Evolutionary conservation across 306 rosid genomes (phyloP).

Genomic region (Casuarina equisetifolia): DNA sequence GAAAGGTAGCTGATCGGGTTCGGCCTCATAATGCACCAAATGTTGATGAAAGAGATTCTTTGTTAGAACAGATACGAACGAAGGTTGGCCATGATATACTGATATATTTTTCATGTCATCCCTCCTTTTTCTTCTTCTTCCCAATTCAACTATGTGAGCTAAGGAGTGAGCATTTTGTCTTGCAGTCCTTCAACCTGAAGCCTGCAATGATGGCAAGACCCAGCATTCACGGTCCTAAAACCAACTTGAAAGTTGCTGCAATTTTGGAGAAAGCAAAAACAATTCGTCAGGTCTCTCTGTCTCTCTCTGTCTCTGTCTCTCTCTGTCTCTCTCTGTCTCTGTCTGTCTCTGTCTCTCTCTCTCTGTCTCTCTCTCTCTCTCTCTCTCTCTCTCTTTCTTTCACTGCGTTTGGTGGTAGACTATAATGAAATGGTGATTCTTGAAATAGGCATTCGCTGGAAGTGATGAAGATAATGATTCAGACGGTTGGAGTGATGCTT

Average conservation of each 20-base stretch:
- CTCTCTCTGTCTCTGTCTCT: constrained; percentile 25
- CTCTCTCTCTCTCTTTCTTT: neutral
- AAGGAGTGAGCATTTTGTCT: constrained; percentile 14
- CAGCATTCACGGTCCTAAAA: constrained; percentile 68
- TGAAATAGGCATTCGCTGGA: constrained; percentile 74
- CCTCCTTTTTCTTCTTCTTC: neutral
- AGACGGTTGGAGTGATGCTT: constrained; percentile 83
- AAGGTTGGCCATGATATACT: constrained; percentile 56
- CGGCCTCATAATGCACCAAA: constrained; percentile 63
- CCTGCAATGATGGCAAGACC: constrained; percentile 67
- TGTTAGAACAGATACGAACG: constrained; percentile 79
- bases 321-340: neutral
- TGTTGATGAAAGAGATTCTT: constrained; percentile 77
- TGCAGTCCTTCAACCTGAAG: constrained; percentile 92
- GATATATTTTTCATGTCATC: neutral
- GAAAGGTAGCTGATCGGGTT: constrained; percentile 75
- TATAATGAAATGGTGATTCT: constrained; percentile 25
- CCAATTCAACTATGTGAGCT: constrained; percentile 12
- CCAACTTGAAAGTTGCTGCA: constrained; percentile 88
- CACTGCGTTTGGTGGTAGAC: neutral
- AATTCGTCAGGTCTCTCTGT: constrained; percentile 78
- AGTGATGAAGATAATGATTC: constrained; percentile 86
- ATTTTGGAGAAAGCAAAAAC: constrained; percentile 88
- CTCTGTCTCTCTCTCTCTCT: constrained; percentile 29
- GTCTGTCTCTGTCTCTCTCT: constrained; percentile 7